A percentile compares a stretch with the other conserved stretches of the same genome.
Evolutionary conservation across 495 filamentous ascomycete species (phyloP).

Genomic region (Lasiosphaeriaceae sp.): DNA sequence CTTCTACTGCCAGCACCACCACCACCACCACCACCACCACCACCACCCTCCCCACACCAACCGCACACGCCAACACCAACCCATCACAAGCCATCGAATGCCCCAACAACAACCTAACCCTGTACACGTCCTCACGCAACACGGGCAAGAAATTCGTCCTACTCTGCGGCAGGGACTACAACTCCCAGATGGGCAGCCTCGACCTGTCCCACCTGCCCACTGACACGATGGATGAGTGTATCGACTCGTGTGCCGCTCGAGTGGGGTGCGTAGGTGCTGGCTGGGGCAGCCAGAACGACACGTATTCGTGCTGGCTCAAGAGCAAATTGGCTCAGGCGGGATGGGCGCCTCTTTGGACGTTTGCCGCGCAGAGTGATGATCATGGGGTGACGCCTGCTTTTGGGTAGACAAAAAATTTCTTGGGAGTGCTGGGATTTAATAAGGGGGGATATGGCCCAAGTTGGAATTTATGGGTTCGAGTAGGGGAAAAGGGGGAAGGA

Average conservation of each 20-base stretch:
- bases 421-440: no score
- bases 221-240: constrained; percentile 25
- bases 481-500: no score
- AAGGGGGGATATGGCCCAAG: no score
- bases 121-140: constrained; percentile 20
- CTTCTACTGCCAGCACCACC: constrained; percentile 4
- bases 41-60: constrained; percentile 12
- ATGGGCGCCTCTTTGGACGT: constrained; percentile 10
- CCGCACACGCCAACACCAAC: constrained; percentile 3
- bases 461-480: no score
- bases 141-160: constrained; percentile 21
- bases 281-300: constrained; percentile 26
- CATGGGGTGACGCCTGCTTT: no score
- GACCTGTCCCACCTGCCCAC: constrained; percentile 23
- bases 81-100: constrained; percentile 16
- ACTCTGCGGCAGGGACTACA: constrained; percentile 36
- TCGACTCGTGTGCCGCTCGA: constrained; percentile 25
- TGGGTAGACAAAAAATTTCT: no score
- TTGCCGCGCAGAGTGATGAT: neutral
- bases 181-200: constrained; percentile 16
- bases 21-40: neutral
- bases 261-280: constrained; percentile 31
- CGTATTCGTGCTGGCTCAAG: constrained; percentile 48
- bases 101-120: constrained; percentile 30
- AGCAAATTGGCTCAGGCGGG: constrained; percentile 48